Evolutionary conservation across 371 early-diverging fungal species (phyloP), one percentile per base, ranked within the genome.

Genomic region (Conidiobolus incongruus): DNA sequence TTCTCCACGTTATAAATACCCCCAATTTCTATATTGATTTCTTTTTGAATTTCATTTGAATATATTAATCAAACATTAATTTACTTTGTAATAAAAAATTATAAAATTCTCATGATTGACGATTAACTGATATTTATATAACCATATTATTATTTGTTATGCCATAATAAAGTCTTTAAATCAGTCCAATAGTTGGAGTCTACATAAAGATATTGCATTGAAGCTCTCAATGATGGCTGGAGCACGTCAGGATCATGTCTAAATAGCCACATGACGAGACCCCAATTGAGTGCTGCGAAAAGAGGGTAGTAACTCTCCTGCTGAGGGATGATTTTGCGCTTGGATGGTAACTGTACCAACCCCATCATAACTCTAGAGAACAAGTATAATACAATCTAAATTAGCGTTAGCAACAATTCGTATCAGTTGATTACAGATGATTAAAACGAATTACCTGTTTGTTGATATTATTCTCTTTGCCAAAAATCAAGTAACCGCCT

Each of bases 401-500:
- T 38, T 35, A n/a, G n/a, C n/a, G n/a, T n/a, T n/a, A n/a, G n/a
- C n/a, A n/a, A n/a, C n/a, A n/a, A n/a, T n/a, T n/a, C n/a, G n/a
- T n/a, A n/a, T 22, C 19, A 40, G 34, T 21, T 16, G 35, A 30
- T 19, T 2, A 29, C 4, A 38, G 35, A 19, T n/a, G 7, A 37
- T 39, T 24, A 21, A 2, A 30, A 38, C 26, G 20, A 12, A 33
- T 46, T 66, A 85, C 88, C 77, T 89, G 94, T 52, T 90, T 80
- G 61, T 95, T 95, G 56, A 93, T 76, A 54, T 68, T 74, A 52
- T 81, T 93, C 53, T 93, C 86, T 50, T 83, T 77, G 36, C 90
- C 86, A 70, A 93, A 95, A 13, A 95, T 75, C 58, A 79, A 63
- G 58, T 89, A 91, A 0, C 94, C 94, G n/a, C 94, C 94, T n/a